Evolutionary conservation across 2,329 filamentous ascomycete species (phyloP), one percentile per base, ranked within the genome.

Genomic region (Xenoacremonium recifei): DNA sequence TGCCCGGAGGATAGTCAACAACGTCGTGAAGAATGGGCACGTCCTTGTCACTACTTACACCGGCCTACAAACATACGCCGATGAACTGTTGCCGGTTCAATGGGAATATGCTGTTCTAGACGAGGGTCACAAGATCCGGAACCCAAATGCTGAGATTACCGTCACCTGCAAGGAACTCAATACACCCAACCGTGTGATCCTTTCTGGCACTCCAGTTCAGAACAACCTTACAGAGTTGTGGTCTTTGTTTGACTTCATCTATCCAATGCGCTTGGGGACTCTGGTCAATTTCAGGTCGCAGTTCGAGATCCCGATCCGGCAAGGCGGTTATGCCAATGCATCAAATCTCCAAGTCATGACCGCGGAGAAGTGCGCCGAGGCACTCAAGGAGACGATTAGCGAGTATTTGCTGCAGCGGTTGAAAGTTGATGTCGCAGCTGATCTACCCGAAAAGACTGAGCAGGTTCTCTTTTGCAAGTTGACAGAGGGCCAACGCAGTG

Each of bases 241-340:
- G 92, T 97, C 92, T 0, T 71, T 99, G 0, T 97, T 99, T 60
- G 95, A 99, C 62, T 99, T 99, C 60, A 86, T 97, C 43, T 97
- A 90, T 48, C 93, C 95, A 0, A 96, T 97, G 89, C 85, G 91
- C 12, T 71, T 99, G 5, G 95, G 93, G 0, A 96, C 89, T 0
- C 73, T 97, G 11, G 87, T 96, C 44, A 89, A 87, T 50, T 99
- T 99, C 62, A 82, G 90, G 34, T 85, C 84, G 45, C 84, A 95
- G 47, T 97, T 99, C 51, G 93, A 97, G 60, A 86, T 95, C 27
- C 93, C 93, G 0, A 99, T 99, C 62, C 85, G 85, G 45, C 81
- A 91, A 39, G 95, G 95, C 34, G 93, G 93, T 4, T 97, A 97
- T 64, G 90, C 91, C 6, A 96, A 95, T 64, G 93, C 93, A 3